Base-by-base conservation (phyloP, 106 monocot genomes). In the Gastrodia elata region DNA sequence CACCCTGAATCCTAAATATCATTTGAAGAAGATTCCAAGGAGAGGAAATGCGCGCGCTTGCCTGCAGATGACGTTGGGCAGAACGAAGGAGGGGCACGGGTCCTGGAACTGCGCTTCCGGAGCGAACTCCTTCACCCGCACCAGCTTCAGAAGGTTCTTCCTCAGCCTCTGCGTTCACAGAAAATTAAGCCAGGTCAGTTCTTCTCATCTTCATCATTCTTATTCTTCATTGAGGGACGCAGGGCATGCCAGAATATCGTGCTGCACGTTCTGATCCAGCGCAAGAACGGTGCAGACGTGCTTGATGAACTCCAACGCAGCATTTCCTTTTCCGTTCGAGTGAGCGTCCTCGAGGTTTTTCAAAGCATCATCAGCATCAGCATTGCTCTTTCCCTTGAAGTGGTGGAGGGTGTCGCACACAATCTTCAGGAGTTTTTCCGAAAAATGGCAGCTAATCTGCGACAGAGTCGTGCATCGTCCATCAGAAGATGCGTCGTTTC, bases 11-110 rank as follows among this genome's bases (percentile, higher is more conserved):
- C 6, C 18, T 52, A 52, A 7, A 18, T 22, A n/a, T 22, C 52
- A 52, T 52, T 22, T n/a, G 10, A n/a, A 22, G 22, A 52, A 5
- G 52, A 52, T 52, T 52, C 22, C 6, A 22, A 52, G 32, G 28
- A 71, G n/a, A 2, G 1, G n/a, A n/a, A n/a, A n/a, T n/a, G n/a
- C n/a, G n/a, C n/a, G n/a, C n/a, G 30, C 49, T 28, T 82, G 90
- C 91, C 91, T 96, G 91, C 95, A 96, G 67, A 96, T 92, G 30
- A 96, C 91, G 72, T 96, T 92, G 46, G 95, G 89, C 68, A 96
- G 92, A 27, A 48, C 84, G 71, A 96, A 93, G 1, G 93, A 84
- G 24, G 71, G 59, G 46, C 64, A 81, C 6, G 84, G 79, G 78
- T 85, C 83, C 37, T 76, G 77, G 73, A 90, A 97, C 74, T 97